Percentiles rank a stretch among this genome's conserved stretches.
Evolutionary conservation across 805 yeast species (phyloP).

Genomic region (Metschnikowia henanensis): DNA sequence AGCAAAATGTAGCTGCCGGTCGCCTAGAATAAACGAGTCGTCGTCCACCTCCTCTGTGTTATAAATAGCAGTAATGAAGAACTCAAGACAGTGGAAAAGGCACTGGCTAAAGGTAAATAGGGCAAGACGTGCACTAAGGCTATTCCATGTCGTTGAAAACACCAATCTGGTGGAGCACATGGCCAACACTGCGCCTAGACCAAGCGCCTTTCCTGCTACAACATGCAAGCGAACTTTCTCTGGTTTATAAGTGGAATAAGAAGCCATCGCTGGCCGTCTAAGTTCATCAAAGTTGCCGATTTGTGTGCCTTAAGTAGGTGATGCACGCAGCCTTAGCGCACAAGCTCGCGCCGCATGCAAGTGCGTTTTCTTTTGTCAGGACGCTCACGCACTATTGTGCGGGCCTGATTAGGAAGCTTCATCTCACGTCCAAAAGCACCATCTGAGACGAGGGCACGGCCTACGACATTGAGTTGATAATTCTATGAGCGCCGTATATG

Average conservation of each 20-base stretch:
- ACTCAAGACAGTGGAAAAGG: slow-evolving; percentile 81
- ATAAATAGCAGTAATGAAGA: slow-evolving; percentile 71
- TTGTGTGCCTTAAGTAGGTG: slow-evolving; percentile 1
- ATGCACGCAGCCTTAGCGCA: slow-evolving; percentile 1
- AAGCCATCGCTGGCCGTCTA: slow-evolving; percentile 2
- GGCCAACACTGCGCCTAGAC: slow-evolving; percentile 30
- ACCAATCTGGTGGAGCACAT: slow-evolving; percentile 4
- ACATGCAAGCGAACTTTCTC: slow-evolving; percentile 24
- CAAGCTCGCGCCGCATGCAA: slow-evolving; percentile 1
- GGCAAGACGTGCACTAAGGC: slow-evolving; percentile 7
- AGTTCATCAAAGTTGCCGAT: neutral
- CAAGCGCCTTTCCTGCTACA: slow-evolving; percentile 32
- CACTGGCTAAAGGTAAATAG: slow-evolving; percentile 24
- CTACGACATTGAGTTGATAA: neutral
- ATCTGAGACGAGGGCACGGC: neutral
- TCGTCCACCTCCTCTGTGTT: slow-evolving; percentile 65
- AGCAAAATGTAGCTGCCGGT: slow-evolving; percentile 29
- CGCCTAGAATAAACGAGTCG: slow-evolving; percentile 49
- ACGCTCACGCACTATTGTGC: slow-evolving; percentile 4
- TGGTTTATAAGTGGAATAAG: slow-evolving; percentile 3
- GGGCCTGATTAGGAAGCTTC: slow-evolving; percentile 5
- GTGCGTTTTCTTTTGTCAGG: too few relatives aligned
- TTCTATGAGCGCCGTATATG: slow-evolving; percentile 5
- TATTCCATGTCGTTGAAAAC: slow-evolving; percentile 1
- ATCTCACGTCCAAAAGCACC: slow-evolving; percentile 4